These are phyloP conservation scores for Mortierella sp. DNA, from an alignment of 371 early-diverging fungal genomes.

Conservation along the genomic window DNA sequence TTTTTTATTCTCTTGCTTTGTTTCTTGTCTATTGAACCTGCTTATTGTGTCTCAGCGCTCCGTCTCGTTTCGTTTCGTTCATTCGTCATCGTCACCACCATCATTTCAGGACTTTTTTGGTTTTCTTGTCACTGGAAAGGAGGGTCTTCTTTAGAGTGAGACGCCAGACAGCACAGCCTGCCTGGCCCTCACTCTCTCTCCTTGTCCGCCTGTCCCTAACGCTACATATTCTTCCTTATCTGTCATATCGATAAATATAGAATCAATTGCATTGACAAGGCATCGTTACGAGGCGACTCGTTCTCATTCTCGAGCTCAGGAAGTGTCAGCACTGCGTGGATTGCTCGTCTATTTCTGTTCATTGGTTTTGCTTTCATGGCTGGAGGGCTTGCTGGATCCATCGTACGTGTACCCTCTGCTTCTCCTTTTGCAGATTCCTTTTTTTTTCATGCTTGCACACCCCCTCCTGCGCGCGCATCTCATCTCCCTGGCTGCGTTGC, in stretches of 20 bases:
- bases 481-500: not conserved
- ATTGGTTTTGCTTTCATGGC: conserved; percentile 82
- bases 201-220: not conserved
- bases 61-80: not conserved
- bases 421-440: not conserved
- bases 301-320: conserved; percentile 42
- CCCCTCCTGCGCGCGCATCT: not conserved
- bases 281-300: conserved; percentile 38
- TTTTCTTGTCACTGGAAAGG: not conserved
- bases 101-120: not conserved
- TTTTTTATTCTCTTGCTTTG: not conserved
- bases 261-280: conserved; percentile 66
- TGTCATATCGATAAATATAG: conserved; percentile 32
- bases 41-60: not conserved
- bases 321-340: conserved; percentile 61
- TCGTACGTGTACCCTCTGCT: conserved; percentile 62
- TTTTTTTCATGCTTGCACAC: not conserved
- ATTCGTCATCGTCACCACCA: not conserved
- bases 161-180: not conserved
- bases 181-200: not conserved
- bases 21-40: too few species aligned
- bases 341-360: conserved; percentile 78
- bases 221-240: not conserved
- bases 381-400: conserved; percentile 80
- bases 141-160: not conserved